Evolutionary conservation across 2,329 filamentous ascomycete species (phyloP).

Genomic region (Nectriaceae sp.): DNA sequence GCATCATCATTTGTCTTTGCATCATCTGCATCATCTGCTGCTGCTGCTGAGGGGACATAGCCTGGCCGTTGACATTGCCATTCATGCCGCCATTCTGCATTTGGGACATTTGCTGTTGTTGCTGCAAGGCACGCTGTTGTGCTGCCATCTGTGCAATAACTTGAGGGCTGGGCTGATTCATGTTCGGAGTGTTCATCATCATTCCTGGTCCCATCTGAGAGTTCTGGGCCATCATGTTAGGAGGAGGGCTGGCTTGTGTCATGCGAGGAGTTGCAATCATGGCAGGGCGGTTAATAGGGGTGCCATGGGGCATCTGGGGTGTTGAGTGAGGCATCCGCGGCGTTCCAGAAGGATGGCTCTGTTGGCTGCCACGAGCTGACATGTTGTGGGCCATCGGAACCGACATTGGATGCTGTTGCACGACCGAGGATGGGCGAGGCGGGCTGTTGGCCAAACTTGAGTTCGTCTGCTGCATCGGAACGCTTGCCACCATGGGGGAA

Average conservation of each 20-base stretch:
- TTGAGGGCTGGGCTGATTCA: conserved; percentile 41
- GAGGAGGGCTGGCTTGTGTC: conserved; percentile 63
- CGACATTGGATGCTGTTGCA: conserved; percentile 60
- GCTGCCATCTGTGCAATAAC: conserved; percentile 49
- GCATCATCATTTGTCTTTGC: conserved; percentile 40
- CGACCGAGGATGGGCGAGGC: conserved; percentile 65
- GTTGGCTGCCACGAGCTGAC: conserved; percentile 65
- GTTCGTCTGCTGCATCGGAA: conserved; percentile 65
- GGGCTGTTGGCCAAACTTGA: conserved; percentile 72
- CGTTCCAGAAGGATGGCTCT: conserved; percentile 65
- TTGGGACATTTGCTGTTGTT: conserved; percentile 46
- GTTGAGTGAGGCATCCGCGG: conserved; percentile 63
- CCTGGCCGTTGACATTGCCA: conserved; percentile 33
- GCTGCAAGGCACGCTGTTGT: conserved; percentile 50
- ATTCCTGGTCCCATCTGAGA: conserved; percentile 54
- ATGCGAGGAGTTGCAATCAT: conserved; percentile 62
- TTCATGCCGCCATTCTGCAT: conserved; percentile 41
- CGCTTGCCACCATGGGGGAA: conserved; percentile 63
- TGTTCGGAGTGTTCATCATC: conserved; percentile 53
- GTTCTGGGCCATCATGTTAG: conserved; percentile 58
- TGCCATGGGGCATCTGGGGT: conserved; percentile 61
- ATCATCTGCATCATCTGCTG: conserved; percentile 40
- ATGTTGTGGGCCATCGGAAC: conserved; percentile 63
- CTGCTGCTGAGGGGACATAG: conserved; percentile 40
- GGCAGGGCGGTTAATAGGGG: conserved; percentile 56